Conservation (phyloP, 495 filamentous ascomycete species). For the Antarctomyces pellizariae region DNA sequence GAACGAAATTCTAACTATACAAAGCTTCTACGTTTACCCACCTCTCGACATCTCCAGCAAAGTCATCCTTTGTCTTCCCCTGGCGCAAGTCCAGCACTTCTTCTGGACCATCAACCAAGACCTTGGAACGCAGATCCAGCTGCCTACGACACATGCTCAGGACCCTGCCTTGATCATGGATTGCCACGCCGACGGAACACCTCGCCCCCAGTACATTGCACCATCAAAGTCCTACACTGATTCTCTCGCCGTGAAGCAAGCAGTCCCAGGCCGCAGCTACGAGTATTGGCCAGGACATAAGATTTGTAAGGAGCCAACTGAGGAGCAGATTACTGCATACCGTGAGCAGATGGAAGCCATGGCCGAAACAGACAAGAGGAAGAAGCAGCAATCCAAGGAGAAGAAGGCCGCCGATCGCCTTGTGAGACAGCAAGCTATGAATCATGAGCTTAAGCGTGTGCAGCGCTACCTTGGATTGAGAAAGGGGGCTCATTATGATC, state of each 20-base stretch:
- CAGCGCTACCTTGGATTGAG: constrained; percentile 50
- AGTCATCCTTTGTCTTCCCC: constrained; percentile 38
- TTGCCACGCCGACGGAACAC: constrained; percentile 31
- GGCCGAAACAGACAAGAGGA: constrained; percentile 19
- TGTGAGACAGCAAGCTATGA: constrained; percentile 22
- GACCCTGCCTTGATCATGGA: constrained; percentile 24
- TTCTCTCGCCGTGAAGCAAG: constrained; percentile 1
- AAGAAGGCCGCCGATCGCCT: constrained; percentile 23
- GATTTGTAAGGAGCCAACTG: constrained; percentile 13
- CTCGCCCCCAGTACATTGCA: constrained; percentile 41
- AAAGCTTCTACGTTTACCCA: constrained; percentile 44
- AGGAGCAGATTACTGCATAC: constrained; percentile 1
- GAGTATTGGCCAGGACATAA: constrained; percentile 5
- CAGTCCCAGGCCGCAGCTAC: constrained; percentile 3
- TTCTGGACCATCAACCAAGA: constrained; percentile 32
- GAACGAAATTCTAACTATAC: constrained; percentile 1
- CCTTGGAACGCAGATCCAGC: constrained; percentile 20
- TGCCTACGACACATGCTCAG: constrained; percentile 22
- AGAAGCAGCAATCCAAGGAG: constrained; percentile 21
- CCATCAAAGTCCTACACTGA: constrained; percentile 14
- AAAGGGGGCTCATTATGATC: background rate
- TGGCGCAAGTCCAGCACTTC: constrained; percentile 32
- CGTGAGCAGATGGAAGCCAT: constrained; percentile 22
- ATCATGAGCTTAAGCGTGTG: constrained; percentile 27
- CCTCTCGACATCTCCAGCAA: constrained; percentile 19